Conservation (phyloP, 352 stramenopile species). For the Pythium monospermum region DNA sequence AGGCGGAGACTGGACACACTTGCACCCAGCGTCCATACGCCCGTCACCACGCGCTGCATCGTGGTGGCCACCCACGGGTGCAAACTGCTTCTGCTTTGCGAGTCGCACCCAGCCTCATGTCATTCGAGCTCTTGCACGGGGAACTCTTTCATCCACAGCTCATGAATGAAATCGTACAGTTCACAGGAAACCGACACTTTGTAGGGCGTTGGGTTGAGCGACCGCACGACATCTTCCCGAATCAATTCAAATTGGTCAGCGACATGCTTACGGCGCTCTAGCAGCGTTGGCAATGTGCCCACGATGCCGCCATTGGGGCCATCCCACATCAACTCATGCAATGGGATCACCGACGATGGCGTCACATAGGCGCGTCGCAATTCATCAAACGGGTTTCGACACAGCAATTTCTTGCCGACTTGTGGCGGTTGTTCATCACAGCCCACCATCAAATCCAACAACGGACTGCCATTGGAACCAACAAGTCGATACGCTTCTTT, state of each 20-base stretch:
- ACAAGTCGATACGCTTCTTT: conserved; percentile 91
- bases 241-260: conserved; percentile 90
- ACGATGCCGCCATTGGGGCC: conserved; percentile 70
- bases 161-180: conserved; percentile 93
- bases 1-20: conserved; percentile 18
- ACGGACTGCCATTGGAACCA: conserved; percentile 77
- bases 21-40: conserved; percentile 21
- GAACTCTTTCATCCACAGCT: conserved; percentile 94
- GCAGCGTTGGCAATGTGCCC: conserved; percentile 54
- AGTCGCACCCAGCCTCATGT: conserved; percentile 11
- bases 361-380: conserved; percentile 93
- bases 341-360: conserved; percentile 81
- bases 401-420: conserved; percentile 88
- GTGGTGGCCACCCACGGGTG: conserved; percentile 8
- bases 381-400: conserved; percentile 95
- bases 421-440: conserved; percentile 77
- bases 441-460: conserved; percentile 90
- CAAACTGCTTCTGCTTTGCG: conserved; percentile 1
- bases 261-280: conserved; percentile 85
- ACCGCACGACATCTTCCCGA: conserved; percentile 92
- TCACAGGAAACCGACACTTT: conserved; percentile 89
- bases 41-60: conserved; percentile 4
- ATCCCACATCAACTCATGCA: conserved; percentile 92
- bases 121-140: conserved; percentile 79
- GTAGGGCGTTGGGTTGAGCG: conserved; percentile 95